Base-by-base conservation (phyloP, 192 early-diverging fungal species). In the Backusella mclennaniae region DNA sequence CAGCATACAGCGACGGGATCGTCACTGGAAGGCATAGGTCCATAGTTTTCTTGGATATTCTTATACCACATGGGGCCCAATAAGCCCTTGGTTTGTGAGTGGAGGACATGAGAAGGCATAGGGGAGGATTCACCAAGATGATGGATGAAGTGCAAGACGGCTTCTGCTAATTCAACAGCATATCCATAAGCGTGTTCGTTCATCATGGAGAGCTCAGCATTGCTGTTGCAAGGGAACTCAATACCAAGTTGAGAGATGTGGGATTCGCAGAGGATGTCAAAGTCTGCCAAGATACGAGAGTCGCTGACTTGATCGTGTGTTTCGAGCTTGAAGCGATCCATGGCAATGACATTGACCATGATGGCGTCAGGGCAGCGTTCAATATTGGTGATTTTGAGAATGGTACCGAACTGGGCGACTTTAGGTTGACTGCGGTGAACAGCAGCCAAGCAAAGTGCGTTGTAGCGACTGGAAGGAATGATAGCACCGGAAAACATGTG, bases 331-430 rank as follows among this genome's bases (percentile, higher is more conserved):
- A 72, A 72, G n/a, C 70, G 70, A 12, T 72, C 42, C 26, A 72
- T 39, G 4, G 41, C 70, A 72, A 72, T 31, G 21, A 44, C 29
- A 52, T 72, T 44, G 15, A 72, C 29, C 29, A 72, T 72, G 31
- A 72, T 72, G 29, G 70, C 70, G 31, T 72, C 70, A 9, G 39
- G 41, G 9, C 70, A 42, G 44, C 44, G 70, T 72, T 72, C 70
- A 46, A 72, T 44, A 1, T 39, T 46, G 42, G 44, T 46, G n/a
- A 72, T 33, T 29, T 72, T 72, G 17, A 72, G 12, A 52, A 72
- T 42, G 9, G 70, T 72, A n/a, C 70, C 70, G 42, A 46, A 72
- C 14, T 72, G 70, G 5, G 70, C 70, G 23, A 72, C 41, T 6
- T 46, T 52, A 0, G 70, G 70, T 21, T 46, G 42, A 3, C 70